phyloP scores from a whole-genome alignment of 169 alveolate species.

The Plasmodium cynomolgi region DNA sequence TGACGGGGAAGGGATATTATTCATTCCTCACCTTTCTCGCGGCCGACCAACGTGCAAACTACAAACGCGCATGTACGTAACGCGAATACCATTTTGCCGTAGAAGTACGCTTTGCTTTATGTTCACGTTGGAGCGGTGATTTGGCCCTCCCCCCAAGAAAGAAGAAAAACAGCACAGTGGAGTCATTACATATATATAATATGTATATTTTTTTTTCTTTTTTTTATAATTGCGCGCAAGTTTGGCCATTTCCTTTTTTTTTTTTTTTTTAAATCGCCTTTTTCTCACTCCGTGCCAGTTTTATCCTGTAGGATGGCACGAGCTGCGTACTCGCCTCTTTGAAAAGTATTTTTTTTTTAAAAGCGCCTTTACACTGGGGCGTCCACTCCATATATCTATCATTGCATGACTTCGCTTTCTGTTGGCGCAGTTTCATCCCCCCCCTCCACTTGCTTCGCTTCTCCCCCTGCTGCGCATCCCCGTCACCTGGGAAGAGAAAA shows the following conservation, averaged over 20 bases:
- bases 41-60: not conserved
- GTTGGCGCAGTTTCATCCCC: not conserved
- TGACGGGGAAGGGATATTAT: not conserved
- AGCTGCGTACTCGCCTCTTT: not conserved
- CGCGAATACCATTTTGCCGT: not conserved
- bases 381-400: not conserved
- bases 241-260: not conserved
- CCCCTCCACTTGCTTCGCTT: not conserved
- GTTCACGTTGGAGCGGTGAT: not conserved
- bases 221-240: not conserved
- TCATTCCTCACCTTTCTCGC: not conserved
- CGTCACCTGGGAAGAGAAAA: not conserved
- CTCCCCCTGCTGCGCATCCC: not conserved
- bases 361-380: not conserved
- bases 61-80: not conserved
- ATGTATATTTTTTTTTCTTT: not conserved
- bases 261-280: not conserved
- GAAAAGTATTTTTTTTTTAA: not conserved
- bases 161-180: not conserved
- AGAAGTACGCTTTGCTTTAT: not conserved
- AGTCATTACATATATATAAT: not conserved
- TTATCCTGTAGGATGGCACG: not conserved
- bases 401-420: not conserved
- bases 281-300: not conserved
- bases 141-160: slow-evolving; percentile 2